phyloP scores from a whole-genome alignment of 2,329 filamentous ascomycete species.

The Aspergillus luchuensis region DNA sequence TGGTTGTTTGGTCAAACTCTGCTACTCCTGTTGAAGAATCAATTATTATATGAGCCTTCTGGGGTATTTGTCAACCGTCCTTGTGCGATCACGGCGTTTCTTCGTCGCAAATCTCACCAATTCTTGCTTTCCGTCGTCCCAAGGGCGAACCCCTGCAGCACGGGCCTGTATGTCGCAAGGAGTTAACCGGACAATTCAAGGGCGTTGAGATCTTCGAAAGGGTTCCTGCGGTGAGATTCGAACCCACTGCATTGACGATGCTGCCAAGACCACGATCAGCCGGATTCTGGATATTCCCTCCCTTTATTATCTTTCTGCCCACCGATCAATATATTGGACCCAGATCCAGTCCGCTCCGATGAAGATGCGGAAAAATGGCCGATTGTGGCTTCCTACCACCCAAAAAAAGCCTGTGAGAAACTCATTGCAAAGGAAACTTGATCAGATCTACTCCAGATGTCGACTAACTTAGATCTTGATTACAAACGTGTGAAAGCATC shows the following conservation, averaged over 20 bases:
- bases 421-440: background rate
- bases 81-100: background rate
- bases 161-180: conserved; percentile 32
- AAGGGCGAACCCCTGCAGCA: conserved; percentile 22
- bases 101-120: background rate
- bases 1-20: too few species aligned
- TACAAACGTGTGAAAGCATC: background rate
- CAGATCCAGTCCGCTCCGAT: background rate
- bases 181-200: conserved; percentile 21
- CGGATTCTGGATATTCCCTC: conserved; percentile 1
- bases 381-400: background rate
- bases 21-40: background rate
- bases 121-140: background rate
- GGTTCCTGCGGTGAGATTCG: conserved; percentile 15
- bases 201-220: conserved; percentile 20
- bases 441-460: background rate
- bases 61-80: background rate
- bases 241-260: conserved; percentile 11
- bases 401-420: background rate
- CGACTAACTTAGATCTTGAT: background rate
- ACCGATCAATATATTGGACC: conserved; percentile 9
- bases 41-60: background rate
- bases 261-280: conserved; percentile 12
- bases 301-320: background rate
- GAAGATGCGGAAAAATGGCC: background rate